These are phyloP conservation scores for Nadsonia fulvescens DNA, from an alignment of 805 yeast genomes.

Conservation along the genomic window DNA sequence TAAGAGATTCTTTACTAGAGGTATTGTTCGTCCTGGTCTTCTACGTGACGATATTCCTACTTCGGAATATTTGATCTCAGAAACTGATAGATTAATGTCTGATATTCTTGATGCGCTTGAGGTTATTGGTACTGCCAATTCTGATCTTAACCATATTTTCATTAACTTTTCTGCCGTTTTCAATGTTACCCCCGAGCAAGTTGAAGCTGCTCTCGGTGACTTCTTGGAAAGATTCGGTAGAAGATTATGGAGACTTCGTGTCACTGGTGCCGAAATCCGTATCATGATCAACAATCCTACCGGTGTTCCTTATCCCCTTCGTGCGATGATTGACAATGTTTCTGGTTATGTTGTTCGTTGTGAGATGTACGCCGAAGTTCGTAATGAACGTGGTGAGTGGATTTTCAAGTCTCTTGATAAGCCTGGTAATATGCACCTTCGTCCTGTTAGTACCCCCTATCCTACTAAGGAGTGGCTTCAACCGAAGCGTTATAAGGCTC, in stretches of 20 bases:
- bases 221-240: slow-evolving; percentile 95
- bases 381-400: slow-evolving; percentile 88
- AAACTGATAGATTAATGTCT: slow-evolving; percentile 89
- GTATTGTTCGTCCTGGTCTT: slow-evolving; percentile 90
- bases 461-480: slow-evolving; percentile 96
- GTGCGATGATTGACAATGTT: slow-evolving; percentile 92
- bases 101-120: slow-evolving; percentile 91
- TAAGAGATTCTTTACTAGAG: slow-evolving; percentile 91
- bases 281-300: slow-evolving; percentile 88
- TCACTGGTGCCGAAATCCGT: slow-evolving; percentile 93
- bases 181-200: slow-evolving; percentile 87
- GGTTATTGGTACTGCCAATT: slow-evolving; percentile 81
- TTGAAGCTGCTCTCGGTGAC: slow-evolving; percentile 93
- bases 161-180: slow-evolving; percentile 93
- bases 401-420: slow-evolving; percentile 86
- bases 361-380: slow-evolving; percentile 86
- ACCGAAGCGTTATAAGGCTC: slow-evolving; percentile 97
- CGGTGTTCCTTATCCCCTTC: slow-evolving; percentile 83
- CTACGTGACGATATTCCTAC: slow-evolving; percentile 85
- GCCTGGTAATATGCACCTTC: slow-evolving; percentile 94
- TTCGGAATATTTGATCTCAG: slow-evolving; percentile 86
- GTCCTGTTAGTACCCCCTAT: slow-evolving; percentile 89
- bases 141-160: slow-evolving; percentile 92
- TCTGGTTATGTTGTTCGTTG: slow-evolving; percentile 95
- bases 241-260: slow-evolving; percentile 89